phyloP scores from a whole-genome alignment of 257 asterid species.

The Salvia miltiorrhiza region DNA sequence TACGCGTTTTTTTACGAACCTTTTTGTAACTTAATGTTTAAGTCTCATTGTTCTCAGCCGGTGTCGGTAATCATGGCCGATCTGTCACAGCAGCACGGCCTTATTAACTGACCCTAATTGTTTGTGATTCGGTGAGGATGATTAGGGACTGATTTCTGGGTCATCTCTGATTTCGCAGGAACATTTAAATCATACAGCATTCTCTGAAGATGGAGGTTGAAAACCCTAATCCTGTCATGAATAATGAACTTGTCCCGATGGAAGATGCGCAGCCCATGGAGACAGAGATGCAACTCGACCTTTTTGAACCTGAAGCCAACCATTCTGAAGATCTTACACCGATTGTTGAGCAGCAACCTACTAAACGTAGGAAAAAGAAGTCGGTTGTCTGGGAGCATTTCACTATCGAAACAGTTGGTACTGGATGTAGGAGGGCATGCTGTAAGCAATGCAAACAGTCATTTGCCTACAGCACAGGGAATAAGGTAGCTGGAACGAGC shows the following conservation, averaged over 20 bases:
- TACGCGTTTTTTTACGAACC: no score
- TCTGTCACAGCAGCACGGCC: neutral
- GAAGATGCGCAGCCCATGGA: slow-evolving; percentile 52
- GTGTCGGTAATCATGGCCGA: neutral
- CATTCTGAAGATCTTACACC: slow-evolving; percentile 31
- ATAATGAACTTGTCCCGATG: slow-evolving; percentile 51
- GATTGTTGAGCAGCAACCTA: slow-evolving; percentile 30
- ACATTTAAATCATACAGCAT: neutral
- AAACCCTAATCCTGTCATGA: slow-evolving; percentile 26
- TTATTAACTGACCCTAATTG: neutral
- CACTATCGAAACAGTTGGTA: slow-evolving; percentile 73
- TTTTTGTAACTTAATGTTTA: neutral
- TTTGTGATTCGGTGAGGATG: neutral
- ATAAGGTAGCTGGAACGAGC: slow-evolving; percentile 96
- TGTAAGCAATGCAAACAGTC: slow-evolving; percentile 99
- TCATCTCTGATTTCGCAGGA: slow-evolving; percentile 18
- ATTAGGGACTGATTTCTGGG: neutral
- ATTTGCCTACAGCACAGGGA: slow-evolving; percentile 91
- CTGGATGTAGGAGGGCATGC: slow-evolving; percentile 81
- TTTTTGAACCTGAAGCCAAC: slow-evolving; percentile 30
- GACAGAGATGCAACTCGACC: slow-evolving; percentile 46
- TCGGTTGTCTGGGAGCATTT: slow-evolving; percentile 98
- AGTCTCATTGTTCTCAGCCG: neutral
- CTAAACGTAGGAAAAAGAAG: slow-evolving; percentile 81
- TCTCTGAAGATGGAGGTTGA: slow-evolving; percentile 42